Evolutionary conservation across 2,329 filamentous ascomycete genomes (phyloP), one percentile per base, ranked within the genome.

Genomic region (Xylaria digitata): DNA sequence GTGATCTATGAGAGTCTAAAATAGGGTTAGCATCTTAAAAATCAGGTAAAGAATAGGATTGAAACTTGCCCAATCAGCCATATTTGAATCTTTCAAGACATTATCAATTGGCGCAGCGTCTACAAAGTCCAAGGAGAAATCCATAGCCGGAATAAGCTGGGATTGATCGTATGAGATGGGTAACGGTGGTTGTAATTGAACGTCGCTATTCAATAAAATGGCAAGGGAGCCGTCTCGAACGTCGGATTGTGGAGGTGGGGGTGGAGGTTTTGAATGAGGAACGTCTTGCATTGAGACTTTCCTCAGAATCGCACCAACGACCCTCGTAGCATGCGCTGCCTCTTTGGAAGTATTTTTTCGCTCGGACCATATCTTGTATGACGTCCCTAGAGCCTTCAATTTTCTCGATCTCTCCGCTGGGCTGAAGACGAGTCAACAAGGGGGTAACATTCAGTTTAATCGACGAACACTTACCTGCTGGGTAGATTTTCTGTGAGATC

Each of bases 281-380:
- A 67, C 63, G 30, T 78, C 74, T 67, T 75, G 73, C 71, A 75
- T 68, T 26, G 77, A 78, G 26, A 82, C 75, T 54, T 75, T 79
- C 66, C 74, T 74, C 23, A 84, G 76, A 55, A 84, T 84, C 8
- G 80, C 79, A 7, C 79, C 76, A 32, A 85, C 78, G 34, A 84
- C 77, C 40, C 74, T 76, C 37, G 80, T 78, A 32, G 82, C 83
- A 67, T 83, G 81, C 2, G 75, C 75, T 2, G 83, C 82, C 42
- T 85, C 82, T 52, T 74, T 73, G 13, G 82, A 84, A 32, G 70
- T 69, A 40, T 73, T 70, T 52, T 79, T 77, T 48, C 80, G 76
- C 30, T 78, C 76, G 9, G 77, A 75, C 83, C 82, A 85, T 66
- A 83, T 81, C 63, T 76, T 75, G 59, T 81, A 78, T n/a, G 80